These are phyloP conservation scores for Fraxinus sp. DNA, from an alignment of 305 asterid species.

Conservation along the genomic window DNA sequence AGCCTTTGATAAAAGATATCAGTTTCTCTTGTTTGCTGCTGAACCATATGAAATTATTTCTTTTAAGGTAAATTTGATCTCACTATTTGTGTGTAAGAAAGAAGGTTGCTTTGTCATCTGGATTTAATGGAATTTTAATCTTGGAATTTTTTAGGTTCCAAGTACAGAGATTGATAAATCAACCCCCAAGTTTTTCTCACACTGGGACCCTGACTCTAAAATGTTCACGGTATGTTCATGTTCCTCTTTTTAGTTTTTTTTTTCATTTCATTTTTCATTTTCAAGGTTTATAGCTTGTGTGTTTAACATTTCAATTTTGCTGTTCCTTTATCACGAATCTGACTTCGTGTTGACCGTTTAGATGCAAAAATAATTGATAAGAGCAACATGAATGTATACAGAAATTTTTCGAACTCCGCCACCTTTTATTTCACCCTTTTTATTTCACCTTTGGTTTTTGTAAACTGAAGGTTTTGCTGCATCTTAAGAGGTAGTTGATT, in stretches of 20 bases:
- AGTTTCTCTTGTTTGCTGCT: conserved; percentile 87
- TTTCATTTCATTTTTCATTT: not conserved
- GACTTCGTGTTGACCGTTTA: not conserved
- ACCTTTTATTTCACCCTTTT: not conserved
- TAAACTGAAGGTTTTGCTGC: not conserved
- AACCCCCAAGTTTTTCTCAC: conserved; percentile 96
- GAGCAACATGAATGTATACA: not conserved
- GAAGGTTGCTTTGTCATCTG: not conserved
- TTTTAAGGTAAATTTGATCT: conserved; percentile 57
- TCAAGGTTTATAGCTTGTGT: not conserved
- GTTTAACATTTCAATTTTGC: not conserved
- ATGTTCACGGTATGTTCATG: conserved; percentile 75
- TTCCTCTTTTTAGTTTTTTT: not conserved
- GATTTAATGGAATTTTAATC: not conserved
- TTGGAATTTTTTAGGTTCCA: conserved; percentile 61
- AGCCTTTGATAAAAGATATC: conserved; percentile 81
- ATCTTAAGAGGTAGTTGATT: not conserved
- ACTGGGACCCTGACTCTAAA: conserved; percentile 97
- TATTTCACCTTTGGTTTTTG: not conserved
- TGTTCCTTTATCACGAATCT: conserved; percentile 1
- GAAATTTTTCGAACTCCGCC: not conserved
- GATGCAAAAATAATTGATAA: not conserved
- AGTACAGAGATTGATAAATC: conserved; percentile 93
- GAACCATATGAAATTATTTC: conserved; percentile 92
- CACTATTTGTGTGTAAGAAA: not conserved